Evolutionary conservation across 768 basidiomycete species (phyloP).

Genomic region (Hydnum rufescens): DNA sequence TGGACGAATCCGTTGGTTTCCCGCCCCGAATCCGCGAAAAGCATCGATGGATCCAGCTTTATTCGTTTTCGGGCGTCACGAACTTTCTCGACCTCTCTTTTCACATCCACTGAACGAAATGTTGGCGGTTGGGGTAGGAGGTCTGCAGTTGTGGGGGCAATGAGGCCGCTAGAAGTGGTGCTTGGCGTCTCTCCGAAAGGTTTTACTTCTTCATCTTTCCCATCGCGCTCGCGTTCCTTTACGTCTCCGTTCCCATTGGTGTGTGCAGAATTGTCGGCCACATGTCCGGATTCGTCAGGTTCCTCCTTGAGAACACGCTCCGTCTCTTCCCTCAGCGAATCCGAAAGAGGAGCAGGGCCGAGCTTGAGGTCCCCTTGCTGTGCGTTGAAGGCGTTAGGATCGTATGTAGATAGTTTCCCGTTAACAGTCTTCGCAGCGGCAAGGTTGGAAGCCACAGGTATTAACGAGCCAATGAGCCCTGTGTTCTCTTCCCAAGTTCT

Average conservation of each 20-base stretch:
- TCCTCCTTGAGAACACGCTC: constrained; percentile 66
- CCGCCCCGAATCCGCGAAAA: constrained; percentile 15
- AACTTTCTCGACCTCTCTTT: constrained; percentile 75
- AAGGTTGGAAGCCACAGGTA: constrained; percentile 21
- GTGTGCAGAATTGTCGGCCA: constrained; percentile 37
- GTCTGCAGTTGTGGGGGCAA: constrained; percentile 48
- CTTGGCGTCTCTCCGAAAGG: constrained; percentile 22
- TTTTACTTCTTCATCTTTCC: not conserved
- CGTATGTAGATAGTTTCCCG: constrained; percentile 18
- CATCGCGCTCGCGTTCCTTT: not conserved
- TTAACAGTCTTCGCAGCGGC: constrained; percentile 21
- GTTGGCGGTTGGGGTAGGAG: constrained; percentile 61
- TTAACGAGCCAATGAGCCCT: constrained; percentile 59
- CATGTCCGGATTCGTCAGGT: constrained; percentile 26
- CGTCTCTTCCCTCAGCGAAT: constrained; percentile 65
- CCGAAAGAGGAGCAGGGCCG: constrained; percentile 58
- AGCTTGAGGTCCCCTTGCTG: constrained; percentile 67
- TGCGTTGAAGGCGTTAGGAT: constrained; percentile 50
- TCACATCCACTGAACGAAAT: constrained; percentile 74
- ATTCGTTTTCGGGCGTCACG: constrained; percentile 86
- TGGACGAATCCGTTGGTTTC: constrained; percentile 24
- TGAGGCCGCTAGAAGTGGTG: constrained; percentile 7
- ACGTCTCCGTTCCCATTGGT: constrained; percentile 16
- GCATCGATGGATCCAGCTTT: constrained; percentile 45
- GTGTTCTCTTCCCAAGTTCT: constrained; percentile 73